These are phyloP conservation scores for Echinosophora koreensis DNA, from an alignment of 306 rosid species.

Conservation along the genomic window DNA sequence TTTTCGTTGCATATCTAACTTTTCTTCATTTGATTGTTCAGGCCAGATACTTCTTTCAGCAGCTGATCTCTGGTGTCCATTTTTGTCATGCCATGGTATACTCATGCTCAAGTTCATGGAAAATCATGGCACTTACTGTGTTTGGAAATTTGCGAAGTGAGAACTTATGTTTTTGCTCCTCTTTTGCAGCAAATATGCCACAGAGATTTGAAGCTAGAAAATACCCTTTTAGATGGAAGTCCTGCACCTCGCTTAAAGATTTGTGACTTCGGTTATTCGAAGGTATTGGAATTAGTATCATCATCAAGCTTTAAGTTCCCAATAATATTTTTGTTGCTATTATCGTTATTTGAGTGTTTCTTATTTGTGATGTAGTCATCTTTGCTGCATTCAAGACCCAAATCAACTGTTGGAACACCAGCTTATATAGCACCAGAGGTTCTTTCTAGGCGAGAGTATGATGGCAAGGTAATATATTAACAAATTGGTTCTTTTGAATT, in stretches of 20 bases:
- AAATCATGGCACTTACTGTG: neutral
- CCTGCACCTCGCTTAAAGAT: slow-evolving; percentile 78
- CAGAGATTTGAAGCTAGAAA: slow-evolving; percentile 71
- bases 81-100: slow-evolving; percentile 70
- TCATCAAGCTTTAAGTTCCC: slow-evolving; percentile 12
- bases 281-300: slow-evolving; percentile 50
- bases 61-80: slow-evolving; percentile 74
- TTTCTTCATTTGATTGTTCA: slow-evolving; percentile 40
- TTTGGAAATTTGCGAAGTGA: neutral
- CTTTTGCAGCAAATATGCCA: slow-evolving; percentile 70
- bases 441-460: slow-evolving; percentile 69
- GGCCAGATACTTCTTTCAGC: slow-evolving; percentile 85
- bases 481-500: slow-evolving; percentile 8
- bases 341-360: slow-evolving; percentile 2
- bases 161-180: slow-evolving; percentile 18
- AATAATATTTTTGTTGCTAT: neutral
- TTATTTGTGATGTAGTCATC: slow-evolving; percentile 58
- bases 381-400: slow-evolving; percentile 72
- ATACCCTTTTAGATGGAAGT: slow-evolving; percentile 75
- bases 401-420: slow-evolving; percentile 77
- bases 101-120: neutral
- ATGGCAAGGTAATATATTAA: slow-evolving; percentile 63
- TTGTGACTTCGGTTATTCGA: slow-evolving; percentile 76
- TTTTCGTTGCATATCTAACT: slow-evolving; percentile 29
- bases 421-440: slow-evolving; percentile 81